Evolutionary conservation across 768 basidiomycete species (phyloP).

Genomic region (Termitomyces sp.): DNA sequence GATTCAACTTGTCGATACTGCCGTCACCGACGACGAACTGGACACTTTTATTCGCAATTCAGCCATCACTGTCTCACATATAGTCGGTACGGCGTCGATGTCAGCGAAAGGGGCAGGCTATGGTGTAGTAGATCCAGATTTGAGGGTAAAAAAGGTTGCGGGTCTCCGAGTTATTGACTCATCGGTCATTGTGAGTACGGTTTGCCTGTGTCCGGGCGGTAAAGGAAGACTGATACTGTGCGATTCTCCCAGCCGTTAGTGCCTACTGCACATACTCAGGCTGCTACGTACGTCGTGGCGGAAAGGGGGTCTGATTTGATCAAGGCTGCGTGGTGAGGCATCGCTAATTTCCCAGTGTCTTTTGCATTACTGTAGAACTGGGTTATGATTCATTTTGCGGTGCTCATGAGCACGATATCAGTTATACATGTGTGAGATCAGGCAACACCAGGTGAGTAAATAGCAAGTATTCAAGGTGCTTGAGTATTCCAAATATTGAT

Average conservation of each 20-base stretch:
- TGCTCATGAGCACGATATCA: not conserved
- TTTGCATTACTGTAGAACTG: not conserved
- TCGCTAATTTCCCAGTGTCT: not conserved
- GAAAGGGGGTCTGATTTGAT: conserved; percentile 26
- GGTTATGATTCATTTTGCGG: not conserved
- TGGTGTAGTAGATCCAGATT: conserved; percentile 34
- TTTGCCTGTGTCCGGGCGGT: not conserved
- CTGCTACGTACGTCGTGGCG: conserved; percentile 21
- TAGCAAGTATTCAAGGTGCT: not conserved
- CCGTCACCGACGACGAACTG: conserved; percentile 24
- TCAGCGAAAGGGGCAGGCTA: conserved; percentile 19
- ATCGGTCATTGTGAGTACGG: conserved; percentile 25
- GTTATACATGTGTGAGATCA: not conserved
- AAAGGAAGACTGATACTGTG: not conserved
- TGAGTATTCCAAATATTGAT: not conserved
- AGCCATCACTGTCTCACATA: conserved; percentile 27
- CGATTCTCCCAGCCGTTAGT: conserved; percentile 16
- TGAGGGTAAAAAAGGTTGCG: conserved; percentile 30
- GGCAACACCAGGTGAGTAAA: not conserved
- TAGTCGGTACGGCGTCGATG: conserved; percentile 30
- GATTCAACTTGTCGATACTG: conserved; percentile 17
- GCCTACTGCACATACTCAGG: conserved; percentile 23
- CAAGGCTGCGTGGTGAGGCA: conserved; percentile 14
- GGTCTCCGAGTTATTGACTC: conserved; percentile 36
- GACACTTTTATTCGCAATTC: conserved; percentile 20